Conservation (phyloP, 2,329 filamentous ascomycete species). For the Arachnopeziza araneosa region DNA sequence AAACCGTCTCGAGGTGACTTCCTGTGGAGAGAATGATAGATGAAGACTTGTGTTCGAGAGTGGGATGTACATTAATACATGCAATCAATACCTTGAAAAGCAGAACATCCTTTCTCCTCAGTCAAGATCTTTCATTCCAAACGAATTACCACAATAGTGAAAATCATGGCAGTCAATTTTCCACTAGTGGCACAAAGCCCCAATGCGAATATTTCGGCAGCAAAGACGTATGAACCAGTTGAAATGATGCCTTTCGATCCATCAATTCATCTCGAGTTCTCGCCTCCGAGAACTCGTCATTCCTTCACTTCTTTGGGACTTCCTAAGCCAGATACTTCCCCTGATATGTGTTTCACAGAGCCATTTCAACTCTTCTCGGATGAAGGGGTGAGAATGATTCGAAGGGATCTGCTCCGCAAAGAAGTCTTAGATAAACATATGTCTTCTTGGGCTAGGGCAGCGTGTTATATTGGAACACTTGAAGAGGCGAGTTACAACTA, state of each 20-base stretch:
- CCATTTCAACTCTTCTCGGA: conserved; percentile 15
- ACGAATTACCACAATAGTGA: background rate
- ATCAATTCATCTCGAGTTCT: background rate
- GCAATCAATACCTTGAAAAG: background rate
- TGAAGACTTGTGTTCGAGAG: background rate
- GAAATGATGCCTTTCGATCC: background rate
- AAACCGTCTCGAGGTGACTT: no score
- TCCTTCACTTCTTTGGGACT: conserved; percentile 10
- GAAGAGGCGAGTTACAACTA: conserved; percentile 3
- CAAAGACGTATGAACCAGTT: background rate
- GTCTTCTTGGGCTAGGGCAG: conserved; percentile 8
- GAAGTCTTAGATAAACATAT: conserved; percentile 13
- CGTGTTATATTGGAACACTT: conserved; percentile 6
- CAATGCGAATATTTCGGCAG: no score
- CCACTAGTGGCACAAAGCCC: background rate
- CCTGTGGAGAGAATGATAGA: background rate
- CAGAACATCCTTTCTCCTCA: background rate
- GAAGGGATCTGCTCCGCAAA: conserved; percentile 9
- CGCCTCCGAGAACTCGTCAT: conserved; percentile 3
- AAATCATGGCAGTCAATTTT: background rate
- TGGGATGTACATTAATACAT: background rate
- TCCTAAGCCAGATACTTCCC: conserved; percentile 5
- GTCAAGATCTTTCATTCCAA: background rate
- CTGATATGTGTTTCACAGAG: conserved; percentile 12
- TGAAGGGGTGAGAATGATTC: conserved; percentile 10